Evolutionary conservation across 805 yeast species (phyloP), one percentile per base, ranked within the genome.

Genomic region (Starmerella vitae): DNA sequence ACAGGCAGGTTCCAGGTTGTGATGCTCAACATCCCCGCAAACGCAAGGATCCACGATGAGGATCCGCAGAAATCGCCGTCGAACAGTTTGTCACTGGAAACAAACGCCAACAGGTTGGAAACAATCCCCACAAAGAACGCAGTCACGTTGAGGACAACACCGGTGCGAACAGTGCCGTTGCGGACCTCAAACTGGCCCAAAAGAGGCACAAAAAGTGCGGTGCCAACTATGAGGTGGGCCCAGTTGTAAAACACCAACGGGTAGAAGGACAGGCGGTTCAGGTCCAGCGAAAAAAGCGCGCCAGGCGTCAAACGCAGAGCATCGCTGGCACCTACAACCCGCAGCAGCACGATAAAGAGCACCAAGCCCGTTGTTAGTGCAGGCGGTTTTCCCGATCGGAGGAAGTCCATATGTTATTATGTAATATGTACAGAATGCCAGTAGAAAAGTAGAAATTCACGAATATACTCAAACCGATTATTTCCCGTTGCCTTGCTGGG

Each of bases 101-200:
- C 14, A 24, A 22, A 18, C 20, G 40, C 31, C 1, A 46, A 25
- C 6, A 47, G 4, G 31, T 78, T 69, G 58, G 70, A 78, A 33
- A 72, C 69, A 29, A 82, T 52, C 3, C 79, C 94, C 2, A 88
- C 68, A 3, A 72, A 57, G 1, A 78, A 74, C 2, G 93, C 81
- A 35, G 78, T 58, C 20, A 80, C 54, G 55, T 83, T 84, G 41
- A 85, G 62, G 13, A 84, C 76, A 33, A 85, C 65, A 3, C 93
- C 94, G 3, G 94, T 79, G 57, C 82, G 73, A 3, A 84, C 78
- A 0, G 96, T 83, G 5, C 95, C 96, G 52, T 82, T 78, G 18
- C 60, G 55, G 40, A 67, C 62, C 63, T 84, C 95, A 57, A 76
- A 84, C 37, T 66, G 64, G 10, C 76, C 63, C 50, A 83, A 56